Base-by-base conservation (phyloP, 208 protist species). In the Wallacemonas sp. region DNA sequence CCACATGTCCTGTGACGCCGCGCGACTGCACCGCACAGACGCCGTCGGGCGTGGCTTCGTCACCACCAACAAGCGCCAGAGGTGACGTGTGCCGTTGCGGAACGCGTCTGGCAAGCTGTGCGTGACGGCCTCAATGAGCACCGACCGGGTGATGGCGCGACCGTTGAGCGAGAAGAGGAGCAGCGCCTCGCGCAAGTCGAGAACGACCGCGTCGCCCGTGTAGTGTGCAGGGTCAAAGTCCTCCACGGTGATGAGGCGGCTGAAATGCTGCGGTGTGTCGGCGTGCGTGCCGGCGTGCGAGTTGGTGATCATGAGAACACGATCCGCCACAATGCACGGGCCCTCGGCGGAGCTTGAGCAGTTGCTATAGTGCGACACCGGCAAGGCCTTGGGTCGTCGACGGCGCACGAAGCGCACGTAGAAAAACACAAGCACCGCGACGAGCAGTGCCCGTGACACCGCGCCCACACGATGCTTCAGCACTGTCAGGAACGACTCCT, bases 211-310 rank as follows among this genome's bases (percentile, higher is more conserved):
- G 52, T 78, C 68, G 2, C 89, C 89, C 36, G 70, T 90, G 65
- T 91, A 95, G 76, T 92, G 73, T 36, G 83, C 65, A 14, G 83
- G 64, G 46, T 85, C 68, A 66, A 78, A 91, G 20, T 74, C 70
- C n/a, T 57, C 49, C 1, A 64, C 67, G 11, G 72, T 59, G 44
- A 71, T 71, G 55, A 64, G 52, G 11, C 52, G 73, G 36, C 48
- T 81, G 66, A 89, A 92, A 64, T 91, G 82, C 38, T 67, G 52
- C 1, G 90, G 84, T 18, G 70, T 84, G 70, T 93, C 86, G 22
- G 82, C 82, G 67, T 95, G 89, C 26, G 82, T 92, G 23, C 86
- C 84, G 20, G 81, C 84, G 50, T 95, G 89, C 23, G 81, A 84
- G 73, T 87, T 93, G 7, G 82, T 81, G 38, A 91, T 71, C 45